Evolutionary conservation across 2,329 filamentous ascomycete species (phyloP), one percentile per base, ranked within the genome.

Genomic region (Phyllosticta citribraziliensis): DNA sequence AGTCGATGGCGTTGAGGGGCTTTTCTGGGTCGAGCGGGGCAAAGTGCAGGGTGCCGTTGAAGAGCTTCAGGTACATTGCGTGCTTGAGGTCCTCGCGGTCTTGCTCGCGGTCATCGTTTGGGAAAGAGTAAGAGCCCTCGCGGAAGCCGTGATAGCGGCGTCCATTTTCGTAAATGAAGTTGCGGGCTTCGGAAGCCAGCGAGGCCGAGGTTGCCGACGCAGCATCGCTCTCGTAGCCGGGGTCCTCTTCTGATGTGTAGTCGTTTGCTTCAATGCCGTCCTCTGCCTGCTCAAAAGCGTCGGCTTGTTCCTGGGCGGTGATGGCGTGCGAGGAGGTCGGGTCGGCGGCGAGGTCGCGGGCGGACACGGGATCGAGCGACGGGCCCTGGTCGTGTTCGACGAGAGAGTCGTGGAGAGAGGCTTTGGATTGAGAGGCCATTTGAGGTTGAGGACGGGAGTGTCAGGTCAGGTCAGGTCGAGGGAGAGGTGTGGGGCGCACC

Each of bases 51-150:
- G 75, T 74, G 40, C 76, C 72, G 59, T 76, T 76, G 63, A 78
- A 79, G 17, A 82, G 71, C 55, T 63, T 63, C 57, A 64, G 63
- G 20, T 63, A 65, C 75, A 82, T 80, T 64, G 76, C 73, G 67
- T 83, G 82, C 66, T 81, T 82, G 75, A 84, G 78, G 57, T 84
- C 81, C 65, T 83, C 79, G 47, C 81, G 73, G 64, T 84, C 81
- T 67, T 84, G 82, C 70, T 85, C 83, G 5, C 78, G 72, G 56
- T 84, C 82, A 63, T 85, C 83, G 60, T 84, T 85, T 25, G 83
- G 83, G 56, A 84, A 83, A 60, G 80, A 80, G 66, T 85, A 85
- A 11, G 70, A 67, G 5, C 81, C 82, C 61, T 82, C 80, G 19
- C 80, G 74, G 66, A 81, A 83, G 52, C 75, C 75, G 66, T 84